Conservation (phyloP, 345 rosid species). For the Eucalyptus tenuipes region DNA sequence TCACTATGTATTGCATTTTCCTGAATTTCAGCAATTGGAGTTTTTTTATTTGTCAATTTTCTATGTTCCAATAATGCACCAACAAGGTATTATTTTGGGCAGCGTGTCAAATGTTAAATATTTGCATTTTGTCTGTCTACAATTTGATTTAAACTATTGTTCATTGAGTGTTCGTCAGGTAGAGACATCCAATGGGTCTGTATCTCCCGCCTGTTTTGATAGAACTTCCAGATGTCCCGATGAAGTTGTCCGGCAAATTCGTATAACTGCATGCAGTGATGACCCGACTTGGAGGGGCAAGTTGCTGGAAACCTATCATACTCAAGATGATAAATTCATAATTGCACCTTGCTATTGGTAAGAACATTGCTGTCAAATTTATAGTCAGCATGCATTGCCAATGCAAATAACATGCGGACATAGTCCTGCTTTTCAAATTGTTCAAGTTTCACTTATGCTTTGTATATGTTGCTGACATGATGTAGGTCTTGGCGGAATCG, state of each 20-base stretch:
- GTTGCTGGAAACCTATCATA: conserved; percentile 75
- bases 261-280: conserved; percentile 45
- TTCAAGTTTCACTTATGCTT: not conserved
- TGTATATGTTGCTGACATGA: not conserved
- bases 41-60: not conserved
- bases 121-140: not conserved
- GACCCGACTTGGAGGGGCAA: conserved; percentile 57
- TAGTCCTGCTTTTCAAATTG: not conserved
- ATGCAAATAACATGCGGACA: not conserved
- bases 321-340: conserved; percentile 50
- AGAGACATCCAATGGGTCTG: conserved; percentile 48
- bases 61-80: not conserved
- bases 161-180: conserved; percentile 18
- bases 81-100: not conserved
- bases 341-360: conserved; percentile 81
- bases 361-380: not conserved
- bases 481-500: conserved; percentile 39
- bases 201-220: conserved; percentile 59
- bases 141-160: not conserved
- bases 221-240: conserved; percentile 69
- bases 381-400: not conserved
- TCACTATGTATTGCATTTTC: not conserved
- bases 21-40: not conserved
- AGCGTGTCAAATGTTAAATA: not conserved
- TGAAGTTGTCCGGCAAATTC: conserved; percentile 66